Percentiles rank a stretch among this genome's conserved stretches.
phyloP scores from a whole-genome alignment of 306 rosid genomes.

The Quercus cerris region DNA sequence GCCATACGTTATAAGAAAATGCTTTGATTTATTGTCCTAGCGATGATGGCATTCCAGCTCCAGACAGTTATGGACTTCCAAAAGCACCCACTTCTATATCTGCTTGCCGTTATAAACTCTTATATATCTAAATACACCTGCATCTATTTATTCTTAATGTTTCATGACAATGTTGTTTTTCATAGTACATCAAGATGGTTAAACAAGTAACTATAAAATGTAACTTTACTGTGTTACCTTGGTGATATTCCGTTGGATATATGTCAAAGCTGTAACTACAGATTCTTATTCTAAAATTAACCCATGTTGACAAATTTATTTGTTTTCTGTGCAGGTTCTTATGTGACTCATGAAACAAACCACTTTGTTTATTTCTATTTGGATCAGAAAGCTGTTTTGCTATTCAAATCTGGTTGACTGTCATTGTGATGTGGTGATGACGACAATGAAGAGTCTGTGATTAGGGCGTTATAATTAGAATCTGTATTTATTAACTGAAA shows the following conservation, averaged over 20 bases:
- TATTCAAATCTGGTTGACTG: conserved; percentile 82
- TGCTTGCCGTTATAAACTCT: neutral
- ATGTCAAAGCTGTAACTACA: conserved; percentile 4
- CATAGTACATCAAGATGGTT: neutral
- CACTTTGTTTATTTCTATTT: conserved; percentile 95
- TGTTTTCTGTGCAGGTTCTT: conserved; percentile 65
- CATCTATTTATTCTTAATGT: neutral
- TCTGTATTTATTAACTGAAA: conserved; percentile 59
- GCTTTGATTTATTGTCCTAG: neutral
- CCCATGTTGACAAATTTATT: neutral
- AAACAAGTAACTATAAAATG: conserved; percentile 1
- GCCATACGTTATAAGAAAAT: neutral
- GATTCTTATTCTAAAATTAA: neutral
- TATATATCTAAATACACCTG: neutral
- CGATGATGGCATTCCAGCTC: neutral
- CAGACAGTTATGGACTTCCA: conserved; percentile 2
- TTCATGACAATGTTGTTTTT: neutral
- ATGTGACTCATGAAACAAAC: conserved; percentile 97
- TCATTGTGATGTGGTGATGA: conserved; percentile 22
- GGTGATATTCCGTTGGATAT: neutral
- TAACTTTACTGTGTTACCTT: conserved; percentile 17
- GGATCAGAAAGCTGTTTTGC: conserved; percentile 96
- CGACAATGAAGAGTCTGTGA: conserved; percentile 31
- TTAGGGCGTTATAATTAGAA: conserved; percentile 40
- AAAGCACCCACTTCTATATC: neutral